A percentile compares a stretch with the other conserved stretches of the same genome.
Conservation (phyloP, 768 basidiomycete species). For the Auricularia cornea region DNA sequence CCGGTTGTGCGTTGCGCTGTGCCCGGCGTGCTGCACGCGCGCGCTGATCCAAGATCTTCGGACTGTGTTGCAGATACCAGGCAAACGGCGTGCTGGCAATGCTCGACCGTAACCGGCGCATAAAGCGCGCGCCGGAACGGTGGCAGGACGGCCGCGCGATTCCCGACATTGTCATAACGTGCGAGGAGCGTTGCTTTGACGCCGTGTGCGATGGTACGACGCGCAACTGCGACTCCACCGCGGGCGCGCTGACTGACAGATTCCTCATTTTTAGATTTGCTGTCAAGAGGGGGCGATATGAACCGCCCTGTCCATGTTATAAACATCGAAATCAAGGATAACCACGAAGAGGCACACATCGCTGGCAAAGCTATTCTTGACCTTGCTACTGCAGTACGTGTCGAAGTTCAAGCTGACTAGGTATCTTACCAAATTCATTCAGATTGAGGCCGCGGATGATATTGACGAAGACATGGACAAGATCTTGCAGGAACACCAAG, state of each 20-base stretch:
- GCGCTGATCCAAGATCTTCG: too few species aligned
- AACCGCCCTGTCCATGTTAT: conserved; percentile 93
- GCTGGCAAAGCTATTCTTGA: conserved; percentile 94
- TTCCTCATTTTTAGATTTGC: conserved; percentile 66
- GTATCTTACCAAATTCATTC: neutral
- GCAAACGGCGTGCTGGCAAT: conserved; percentile 92
- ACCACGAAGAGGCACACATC: conserved; percentile 95
- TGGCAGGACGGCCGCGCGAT: conserved; percentile 90
- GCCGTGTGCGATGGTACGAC: conserved; percentile 88
- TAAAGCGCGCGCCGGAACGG: conserved; percentile 89
- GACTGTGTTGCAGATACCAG: conserved; percentile 53
- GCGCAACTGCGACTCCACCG: neutral
- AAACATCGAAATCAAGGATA: conserved; percentile 98
- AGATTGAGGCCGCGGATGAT: conserved; percentile 84
- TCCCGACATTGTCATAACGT: conserved; percentile 97
- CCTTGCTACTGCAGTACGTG: conserved; percentile 75
- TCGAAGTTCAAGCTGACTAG: neutral
- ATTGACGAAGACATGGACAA: conserved; percentile 86
- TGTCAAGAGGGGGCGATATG: conserved; percentile 80
- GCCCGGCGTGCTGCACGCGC: neutral
- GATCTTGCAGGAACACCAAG: conserved; percentile 78
- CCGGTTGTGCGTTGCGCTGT: conserved; percentile 54
- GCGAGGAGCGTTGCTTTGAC: conserved; percentile 98
- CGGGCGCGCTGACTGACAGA: neutral
- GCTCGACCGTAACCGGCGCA: conserved; percentile 89